Conservation (phyloP, 345 rosid species). For the Hevea brasiliensis region DNA sequence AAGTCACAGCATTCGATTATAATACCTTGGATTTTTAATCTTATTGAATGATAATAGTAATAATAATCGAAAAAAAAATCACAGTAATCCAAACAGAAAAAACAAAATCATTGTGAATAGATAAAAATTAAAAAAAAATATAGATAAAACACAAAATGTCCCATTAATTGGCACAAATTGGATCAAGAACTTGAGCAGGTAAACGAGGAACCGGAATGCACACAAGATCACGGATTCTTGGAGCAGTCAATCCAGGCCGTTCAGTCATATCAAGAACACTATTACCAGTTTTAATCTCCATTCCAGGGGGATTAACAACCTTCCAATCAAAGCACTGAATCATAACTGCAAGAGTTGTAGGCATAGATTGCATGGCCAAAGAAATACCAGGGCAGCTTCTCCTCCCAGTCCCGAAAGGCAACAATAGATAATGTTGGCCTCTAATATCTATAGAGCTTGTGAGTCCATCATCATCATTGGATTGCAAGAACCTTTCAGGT, state of each 20-base stretch:
- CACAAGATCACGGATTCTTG: constrained; percentile 37
- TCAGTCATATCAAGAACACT: constrained; percentile 36
- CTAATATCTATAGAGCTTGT: constrained; percentile 24
- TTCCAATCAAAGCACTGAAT: constrained; percentile 51
- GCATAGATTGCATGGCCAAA: constrained; percentile 43
- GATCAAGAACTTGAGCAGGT: background rate
- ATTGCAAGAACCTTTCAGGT: constrained; percentile 41
- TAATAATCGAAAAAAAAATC: too few relatives aligned
- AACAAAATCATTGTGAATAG: too few relatives aligned
- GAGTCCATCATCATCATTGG: background rate
- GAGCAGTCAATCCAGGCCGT: constrained; percentile 45
- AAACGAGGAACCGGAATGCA: constrained; percentile 31
- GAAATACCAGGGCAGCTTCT: constrained; percentile 52
- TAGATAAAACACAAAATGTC: background rate
- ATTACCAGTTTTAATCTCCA: background rate
- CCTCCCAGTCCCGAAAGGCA: constrained; percentile 52
- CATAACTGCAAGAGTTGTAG: constrained; percentile 32
- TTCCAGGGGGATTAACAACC: constrained; percentile 1
- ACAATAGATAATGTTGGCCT: constrained; percentile 38
- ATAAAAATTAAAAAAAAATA: too few relatives aligned
- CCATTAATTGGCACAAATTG: background rate
- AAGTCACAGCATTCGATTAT: too few relatives aligned
- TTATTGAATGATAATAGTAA: too few relatives aligned
- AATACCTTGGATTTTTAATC: too few relatives aligned
- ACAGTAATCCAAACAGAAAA: too few relatives aligned